Conservation (phyloP, 1,284 basidiomycete species). For the Apiotrichum mycotoxinovorans region DNA sequence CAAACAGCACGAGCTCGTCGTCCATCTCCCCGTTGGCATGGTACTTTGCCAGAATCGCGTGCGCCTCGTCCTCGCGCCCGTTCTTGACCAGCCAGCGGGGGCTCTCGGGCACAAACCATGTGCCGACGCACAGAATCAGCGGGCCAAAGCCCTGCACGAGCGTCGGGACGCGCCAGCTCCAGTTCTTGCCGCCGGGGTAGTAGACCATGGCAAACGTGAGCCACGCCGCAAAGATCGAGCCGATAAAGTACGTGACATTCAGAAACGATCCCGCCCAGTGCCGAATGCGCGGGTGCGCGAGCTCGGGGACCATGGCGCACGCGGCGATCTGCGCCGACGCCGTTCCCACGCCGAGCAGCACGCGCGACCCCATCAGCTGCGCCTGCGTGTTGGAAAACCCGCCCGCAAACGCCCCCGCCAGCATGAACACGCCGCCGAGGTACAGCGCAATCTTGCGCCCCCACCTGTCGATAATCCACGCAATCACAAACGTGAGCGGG, state of each 20-base stretch:
- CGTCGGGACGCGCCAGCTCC: slow-evolving; percentile 56
- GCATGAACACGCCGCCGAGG: slow-evolving; percentile 27
- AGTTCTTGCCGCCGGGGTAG: slow-evolving; percentile 26
- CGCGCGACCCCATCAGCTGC: slow-evolving; percentile 24
- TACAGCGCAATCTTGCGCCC: slow-evolving; percentile 27
- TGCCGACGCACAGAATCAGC: slow-evolving; percentile 19
- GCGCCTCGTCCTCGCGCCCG: slow-evolving; percentile 56
- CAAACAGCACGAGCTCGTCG: slow-evolving; percentile 49
- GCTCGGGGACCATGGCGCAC: slow-evolving; percentile 23
- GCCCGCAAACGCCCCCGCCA: slow-evolving; percentile 24
- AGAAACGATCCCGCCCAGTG: slow-evolving; percentile 15
- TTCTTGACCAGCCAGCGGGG: slow-evolving; percentile 63
- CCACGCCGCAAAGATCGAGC: slow-evolving; percentile 46
- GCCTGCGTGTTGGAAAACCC: slow-evolving; percentile 1
- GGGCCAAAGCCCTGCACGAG: slow-evolving; percentile 58
- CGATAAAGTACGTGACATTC: slow-evolving; percentile 33
- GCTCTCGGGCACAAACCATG: slow-evolving; percentile 60
- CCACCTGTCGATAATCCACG: slow-evolving; percentile 19
- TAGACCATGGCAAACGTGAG: slow-evolving; percentile 34
- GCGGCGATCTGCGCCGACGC: slow-evolving; percentile 15
- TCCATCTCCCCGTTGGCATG: slow-evolving; percentile 54
- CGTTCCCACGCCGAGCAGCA: slow-evolving; percentile 26
- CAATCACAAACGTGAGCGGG: slow-evolving; percentile 17
- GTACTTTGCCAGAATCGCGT: slow-evolving; percentile 59
- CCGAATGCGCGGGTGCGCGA: slow-evolving; percentile 28